Conservation (phyloP, 495 filamentous ascomycete species). For the Hyaloscypha bicolor region DNA sequence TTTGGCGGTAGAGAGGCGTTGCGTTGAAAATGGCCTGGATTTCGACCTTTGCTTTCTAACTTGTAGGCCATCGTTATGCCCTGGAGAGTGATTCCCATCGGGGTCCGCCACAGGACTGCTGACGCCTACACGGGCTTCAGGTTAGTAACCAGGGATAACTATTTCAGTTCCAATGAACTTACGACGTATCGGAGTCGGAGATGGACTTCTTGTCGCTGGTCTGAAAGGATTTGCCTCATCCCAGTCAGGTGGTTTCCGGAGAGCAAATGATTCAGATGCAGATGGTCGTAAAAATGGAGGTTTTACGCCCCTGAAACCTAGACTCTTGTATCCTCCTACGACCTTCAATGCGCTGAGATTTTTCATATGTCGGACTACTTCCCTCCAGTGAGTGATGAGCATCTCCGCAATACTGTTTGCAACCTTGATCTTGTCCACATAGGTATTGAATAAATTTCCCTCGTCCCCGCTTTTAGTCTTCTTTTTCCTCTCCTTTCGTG, state of each 20-base stretch:
- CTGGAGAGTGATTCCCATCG: neutral
- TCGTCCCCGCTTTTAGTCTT: constrained; percentile 35
- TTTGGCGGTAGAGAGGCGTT: constrained; percentile 24
- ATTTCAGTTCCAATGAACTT: neutral
- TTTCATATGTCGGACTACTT: constrained; percentile 57
- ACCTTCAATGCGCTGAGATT: constrained; percentile 33
- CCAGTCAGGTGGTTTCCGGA: constrained; percentile 37
- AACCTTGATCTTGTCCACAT: constrained; percentile 42
- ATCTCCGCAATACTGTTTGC: constrained; percentile 59
- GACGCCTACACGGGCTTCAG: neutral
- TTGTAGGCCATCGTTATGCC: constrained; percentile 5
- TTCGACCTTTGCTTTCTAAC: constrained; percentile 35
- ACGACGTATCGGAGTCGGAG: constrained; percentile 31
- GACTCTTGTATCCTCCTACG: constrained; percentile 6
- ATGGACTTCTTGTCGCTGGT: constrained; percentile 19
- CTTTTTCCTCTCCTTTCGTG: constrained; percentile 31
- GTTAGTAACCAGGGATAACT: neutral
- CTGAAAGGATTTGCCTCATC: constrained; percentile 22
- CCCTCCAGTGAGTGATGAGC: constrained; percentile 60
- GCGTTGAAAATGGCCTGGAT: constrained; percentile 27
- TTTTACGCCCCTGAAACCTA: constrained; percentile 13
- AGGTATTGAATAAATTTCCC: constrained; percentile 28
- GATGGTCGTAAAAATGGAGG: constrained; percentile 31
- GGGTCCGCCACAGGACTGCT: neutral
- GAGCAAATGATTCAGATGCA: constrained; percentile 34